Evolutionary conservation across 257 asterid species (phyloP).

Genomic region (Solanum etuberosum): DNA sequence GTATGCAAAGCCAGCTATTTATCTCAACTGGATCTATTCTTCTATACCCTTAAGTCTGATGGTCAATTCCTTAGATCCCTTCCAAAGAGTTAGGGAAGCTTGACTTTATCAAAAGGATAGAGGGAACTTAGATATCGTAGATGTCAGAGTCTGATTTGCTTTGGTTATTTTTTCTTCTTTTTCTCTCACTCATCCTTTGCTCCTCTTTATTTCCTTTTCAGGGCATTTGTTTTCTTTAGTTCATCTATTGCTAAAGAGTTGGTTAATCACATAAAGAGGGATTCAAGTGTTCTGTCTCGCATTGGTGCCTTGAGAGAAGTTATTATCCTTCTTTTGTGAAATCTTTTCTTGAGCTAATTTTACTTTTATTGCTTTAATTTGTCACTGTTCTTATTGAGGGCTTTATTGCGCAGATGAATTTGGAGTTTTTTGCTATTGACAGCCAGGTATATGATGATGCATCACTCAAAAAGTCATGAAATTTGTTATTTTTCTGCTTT

Average conservation of each 20-base stretch:
- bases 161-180: background rate
- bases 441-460: slow-evolving; percentile 62
- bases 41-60: background rate
- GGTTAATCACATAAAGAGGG: slow-evolving; percentile 76
- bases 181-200: background rate
- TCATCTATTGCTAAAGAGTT: slow-evolving; percentile 77
- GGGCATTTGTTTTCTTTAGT: slow-evolving; percentile 98
- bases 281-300: slow-evolving; percentile 79
- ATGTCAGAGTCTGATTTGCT: background rate
- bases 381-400: slow-evolving; percentile 21
- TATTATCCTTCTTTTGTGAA: background rate
- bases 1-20: background rate
- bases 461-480: background rate
- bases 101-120: background rate
- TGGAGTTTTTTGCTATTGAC: slow-evolving; percentile 92
- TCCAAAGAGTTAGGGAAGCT: background rate
- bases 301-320: slow-evolving; percentile 99
- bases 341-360: slow-evolving; percentile 6
- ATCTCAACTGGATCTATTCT: background rate
- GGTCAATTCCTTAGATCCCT: background rate
- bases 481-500: background rate
- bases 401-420: slow-evolving; percentile 74
- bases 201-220: slow-evolving; percentile 9
- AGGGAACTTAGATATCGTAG: background rate
- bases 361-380: slow-evolving; percentile 5